Conservation (phyloP, 441 rosid species). For the Cnidoscolus chayamansa region DNA sequence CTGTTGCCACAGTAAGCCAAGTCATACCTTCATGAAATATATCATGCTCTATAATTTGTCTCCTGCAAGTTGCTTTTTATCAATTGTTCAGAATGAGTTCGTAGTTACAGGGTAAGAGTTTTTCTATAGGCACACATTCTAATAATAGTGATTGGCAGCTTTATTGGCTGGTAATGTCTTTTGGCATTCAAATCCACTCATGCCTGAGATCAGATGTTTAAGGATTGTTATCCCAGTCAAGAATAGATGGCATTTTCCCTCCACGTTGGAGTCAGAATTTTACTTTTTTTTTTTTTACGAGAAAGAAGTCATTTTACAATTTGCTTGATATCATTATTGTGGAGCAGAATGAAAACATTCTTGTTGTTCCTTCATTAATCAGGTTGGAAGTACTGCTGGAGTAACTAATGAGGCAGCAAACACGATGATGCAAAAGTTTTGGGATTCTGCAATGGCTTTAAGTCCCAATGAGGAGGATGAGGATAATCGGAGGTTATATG, state of each 20-base stretch:
- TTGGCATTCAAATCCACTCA: not conserved
- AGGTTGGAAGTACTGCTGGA: conserved; percentile 80
- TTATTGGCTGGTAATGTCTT: not conserved
- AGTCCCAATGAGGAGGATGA: conserved; percentile 79
- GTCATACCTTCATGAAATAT: conserved; percentile 12
- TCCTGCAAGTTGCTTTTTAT: not conserved
- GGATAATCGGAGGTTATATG: conserved; percentile 65
- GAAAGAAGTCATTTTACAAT: not conserved
- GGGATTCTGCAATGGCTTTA: conserved; percentile 94
- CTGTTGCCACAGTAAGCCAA: conserved; percentile 77
- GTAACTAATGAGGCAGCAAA: conserved; percentile 63
- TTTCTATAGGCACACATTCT: not conserved
- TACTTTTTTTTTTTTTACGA: not conserved
- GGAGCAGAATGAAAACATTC: conserved; percentile 6
- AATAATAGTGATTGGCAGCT: not conserved
- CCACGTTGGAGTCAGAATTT: not conserved
- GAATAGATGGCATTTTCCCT: not conserved
- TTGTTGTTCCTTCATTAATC: conserved; percentile 21
- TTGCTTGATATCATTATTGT: not conserved
- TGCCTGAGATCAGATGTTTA: not conserved
- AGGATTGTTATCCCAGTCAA: not conserved
- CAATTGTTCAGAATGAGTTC: not conserved
- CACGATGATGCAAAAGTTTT: conserved; percentile 97
- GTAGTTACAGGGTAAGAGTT: not conserved
- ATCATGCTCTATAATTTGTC: not conserved